Evolutionary conservation across 345 rosid genomes (phyloP).

Genomic region (Xanthoceras sorbifolium): DNA sequence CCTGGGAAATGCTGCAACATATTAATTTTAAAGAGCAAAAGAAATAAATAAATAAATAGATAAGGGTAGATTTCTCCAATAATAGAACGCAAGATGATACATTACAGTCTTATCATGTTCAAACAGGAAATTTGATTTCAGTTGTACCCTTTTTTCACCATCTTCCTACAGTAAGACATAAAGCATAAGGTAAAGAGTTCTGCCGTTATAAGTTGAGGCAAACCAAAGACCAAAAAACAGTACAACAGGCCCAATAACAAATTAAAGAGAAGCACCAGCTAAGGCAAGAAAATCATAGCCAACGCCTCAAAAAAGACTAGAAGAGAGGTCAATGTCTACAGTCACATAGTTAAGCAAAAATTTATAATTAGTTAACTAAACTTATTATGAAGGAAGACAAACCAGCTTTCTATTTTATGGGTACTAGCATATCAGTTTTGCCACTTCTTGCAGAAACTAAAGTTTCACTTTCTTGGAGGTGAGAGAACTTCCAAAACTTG

Average conservation of each 20-base stretch:
- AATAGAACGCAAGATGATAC: slow-evolving; percentile 26
- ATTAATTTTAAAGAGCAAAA: slow-evolving; percentile 18
- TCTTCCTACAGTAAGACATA: slow-evolving; percentile 66
- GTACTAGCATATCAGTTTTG: not conserved
- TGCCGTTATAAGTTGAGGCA: not conserved
- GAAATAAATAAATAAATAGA: not conserved
- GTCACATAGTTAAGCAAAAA: not conserved
- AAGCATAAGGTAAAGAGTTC: not conserved
- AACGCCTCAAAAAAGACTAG: slow-evolving; percentile 1
- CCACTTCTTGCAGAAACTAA: not conserved
- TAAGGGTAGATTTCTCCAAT: not conserved
- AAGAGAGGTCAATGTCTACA: not conserved
- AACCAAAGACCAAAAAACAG: not conserved
- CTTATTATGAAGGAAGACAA: not conserved
- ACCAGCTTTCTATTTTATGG: not conserved
- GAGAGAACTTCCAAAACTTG: not conserved
- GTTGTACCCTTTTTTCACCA: slow-evolving; percentile 58
- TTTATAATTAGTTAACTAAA: not conserved
- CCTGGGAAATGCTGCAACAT: slow-evolving; percentile 49
- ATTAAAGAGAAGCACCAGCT: not conserved
- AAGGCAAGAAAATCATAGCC: not conserved
- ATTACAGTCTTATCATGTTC: slow-evolving; percentile 82
- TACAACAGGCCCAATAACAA: not conserved
- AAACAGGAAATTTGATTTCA: slow-evolving; percentile 59
- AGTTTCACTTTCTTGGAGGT: not conserved